Conservation (phyloP, 2,329 filamentous ascomycete species). For the Penicillium sp. region DNA sequence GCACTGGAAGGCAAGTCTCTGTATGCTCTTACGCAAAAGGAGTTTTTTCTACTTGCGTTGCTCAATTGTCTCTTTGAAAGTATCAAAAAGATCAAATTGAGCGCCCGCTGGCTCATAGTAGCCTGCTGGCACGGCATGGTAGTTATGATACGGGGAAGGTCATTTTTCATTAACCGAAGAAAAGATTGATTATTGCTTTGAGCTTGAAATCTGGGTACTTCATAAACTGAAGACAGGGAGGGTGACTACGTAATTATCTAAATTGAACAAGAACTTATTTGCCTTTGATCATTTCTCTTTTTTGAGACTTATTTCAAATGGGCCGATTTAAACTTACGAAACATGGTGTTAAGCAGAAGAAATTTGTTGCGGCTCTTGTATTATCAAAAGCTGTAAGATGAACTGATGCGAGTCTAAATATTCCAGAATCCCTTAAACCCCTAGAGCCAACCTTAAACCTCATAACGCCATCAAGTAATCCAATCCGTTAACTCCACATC, state of each 20-base stretch:
- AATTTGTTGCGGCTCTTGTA: neutral
- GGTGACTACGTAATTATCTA: neutral
- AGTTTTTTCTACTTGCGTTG: neutral
- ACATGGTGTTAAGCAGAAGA: no score
- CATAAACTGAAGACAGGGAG: neutral
- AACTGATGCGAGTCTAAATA: neutral
- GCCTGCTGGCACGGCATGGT: neutral
- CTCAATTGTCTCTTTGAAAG: no score
- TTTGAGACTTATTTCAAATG: no score
- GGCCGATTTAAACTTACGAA: no score
- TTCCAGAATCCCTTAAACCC: neutral
- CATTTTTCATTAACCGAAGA: neutral
- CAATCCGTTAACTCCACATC: slow-evolving; percentile 7
- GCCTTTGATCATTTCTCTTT: no score
- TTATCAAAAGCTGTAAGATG: neutral
- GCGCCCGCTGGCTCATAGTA: neutral
- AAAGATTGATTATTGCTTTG: neutral
- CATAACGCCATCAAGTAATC: slow-evolving; percentile 2
- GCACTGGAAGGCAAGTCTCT: neutral
- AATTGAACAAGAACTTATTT: no score
- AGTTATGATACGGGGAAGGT: neutral
- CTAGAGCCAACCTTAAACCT: neutral
- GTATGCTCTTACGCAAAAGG: neutral
- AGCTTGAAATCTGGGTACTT: neutral
- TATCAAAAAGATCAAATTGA: neutral